phyloP scores from a whole-genome alignment of 225 moss, liverwort and hornwort genomes.

The Rhytidiadelphus loreus region DNA sequence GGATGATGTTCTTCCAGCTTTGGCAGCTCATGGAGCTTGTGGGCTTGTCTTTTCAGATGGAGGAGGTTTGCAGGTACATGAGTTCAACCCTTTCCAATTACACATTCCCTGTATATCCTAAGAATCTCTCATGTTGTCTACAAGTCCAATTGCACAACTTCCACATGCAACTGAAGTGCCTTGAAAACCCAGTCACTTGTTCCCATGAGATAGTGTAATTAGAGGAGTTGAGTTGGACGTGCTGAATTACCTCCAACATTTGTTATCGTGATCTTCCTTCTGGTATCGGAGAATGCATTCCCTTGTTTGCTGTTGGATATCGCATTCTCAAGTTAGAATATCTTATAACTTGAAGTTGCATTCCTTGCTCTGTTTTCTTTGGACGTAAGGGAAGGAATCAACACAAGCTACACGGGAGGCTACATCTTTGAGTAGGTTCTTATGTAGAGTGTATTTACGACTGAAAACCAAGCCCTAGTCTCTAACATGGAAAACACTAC shows the following conservation, averaged over 20 bases:
- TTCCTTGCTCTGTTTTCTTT: background rate
- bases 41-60: constrained; percentile 33
- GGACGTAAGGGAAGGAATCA: background rate
- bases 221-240: background rate
- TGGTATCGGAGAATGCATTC: background rate
- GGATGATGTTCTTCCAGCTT: constrained; percentile 21
- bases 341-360: background rate
- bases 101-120: background rate
- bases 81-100: background rate
- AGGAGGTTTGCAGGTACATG: constrained; percentile 25
- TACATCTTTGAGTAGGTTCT: background rate
- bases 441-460: background rate
- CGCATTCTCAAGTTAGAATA: background rate
- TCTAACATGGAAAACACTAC: no score
- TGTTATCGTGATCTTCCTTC: background rate
- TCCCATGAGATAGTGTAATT: background rate
- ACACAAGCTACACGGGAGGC: background rate
- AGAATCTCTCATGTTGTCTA: background rate
- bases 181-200: background rate
- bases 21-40: constrained; percentile 22
- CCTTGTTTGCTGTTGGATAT: background rate
- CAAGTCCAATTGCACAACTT: background rate
- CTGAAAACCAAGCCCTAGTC: background rate
- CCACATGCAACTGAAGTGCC: background rate
- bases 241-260: background rate